phyloP scores from a whole-genome alignment of 2,329 filamentous ascomycete genomes.

The Aspergillus ruber region DNA sequence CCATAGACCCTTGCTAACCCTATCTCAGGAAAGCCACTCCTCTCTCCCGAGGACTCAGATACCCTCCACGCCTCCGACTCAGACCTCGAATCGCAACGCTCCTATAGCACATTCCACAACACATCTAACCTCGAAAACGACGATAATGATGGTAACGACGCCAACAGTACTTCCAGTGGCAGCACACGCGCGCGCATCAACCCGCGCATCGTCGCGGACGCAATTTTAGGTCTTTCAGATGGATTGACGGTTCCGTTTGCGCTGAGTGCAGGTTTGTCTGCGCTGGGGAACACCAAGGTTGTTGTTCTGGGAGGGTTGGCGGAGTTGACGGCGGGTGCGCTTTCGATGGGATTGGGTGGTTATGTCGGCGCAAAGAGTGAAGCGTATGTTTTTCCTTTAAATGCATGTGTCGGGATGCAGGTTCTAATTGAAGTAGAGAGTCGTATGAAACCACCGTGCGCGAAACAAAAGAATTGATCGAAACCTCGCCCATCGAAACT shows the following conservation, averaged over 20 bases:
- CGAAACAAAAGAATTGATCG: conserved; percentile 37
- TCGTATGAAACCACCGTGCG: conserved; percentile 42
- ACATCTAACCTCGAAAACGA: conserved; percentile 17
- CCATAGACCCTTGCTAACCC: neutral
- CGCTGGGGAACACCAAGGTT: conserved; percentile 57
- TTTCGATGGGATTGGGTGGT: conserved; percentile 73
- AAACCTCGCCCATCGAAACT: conserved; percentile 31
- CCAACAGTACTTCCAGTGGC: conserved; percentile 13
- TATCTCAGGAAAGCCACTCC: conserved; percentile 25
- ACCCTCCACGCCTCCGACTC: conserved; percentile 16
- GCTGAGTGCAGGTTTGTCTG: conserved; percentile 62
- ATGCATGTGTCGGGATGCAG: neutral
- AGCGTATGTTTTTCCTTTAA: conserved; percentile 32
- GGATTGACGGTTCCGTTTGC: conserved; percentile 75
- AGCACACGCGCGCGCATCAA: conserved; percentile 30
- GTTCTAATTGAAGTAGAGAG: conserved; percentile 23
- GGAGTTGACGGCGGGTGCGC: conserved; percentile 67
- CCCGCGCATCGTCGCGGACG: conserved; percentile 47
- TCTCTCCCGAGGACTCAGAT: conserved; percentile 20
- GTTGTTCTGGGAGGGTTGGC: conserved; percentile 69
- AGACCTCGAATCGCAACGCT: conserved; percentile 30
- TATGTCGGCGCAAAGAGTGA: conserved; percentile 57
- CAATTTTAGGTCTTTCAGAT: conserved; percentile 70
- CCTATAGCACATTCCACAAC: conserved; percentile 29
- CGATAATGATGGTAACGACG: conserved; percentile 11